Evolutionary conservation across 345 rosid species (phyloP), one percentile per base, ranked within the genome.

Genomic region (Populus davidiana): DNA sequence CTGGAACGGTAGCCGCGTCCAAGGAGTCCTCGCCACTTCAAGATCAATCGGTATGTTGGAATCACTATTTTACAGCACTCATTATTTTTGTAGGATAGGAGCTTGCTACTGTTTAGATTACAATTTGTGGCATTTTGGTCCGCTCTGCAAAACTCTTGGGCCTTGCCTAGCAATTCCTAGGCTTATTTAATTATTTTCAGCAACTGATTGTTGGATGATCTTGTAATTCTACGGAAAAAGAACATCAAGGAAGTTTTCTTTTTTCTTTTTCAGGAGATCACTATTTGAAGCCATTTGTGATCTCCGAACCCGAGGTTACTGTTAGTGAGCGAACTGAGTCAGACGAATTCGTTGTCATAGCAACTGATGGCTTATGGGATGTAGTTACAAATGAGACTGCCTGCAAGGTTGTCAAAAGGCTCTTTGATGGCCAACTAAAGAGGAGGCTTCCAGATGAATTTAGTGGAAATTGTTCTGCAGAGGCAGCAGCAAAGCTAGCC

Each of bases 301-400:
- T 68, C n/a, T 62, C 82, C 0, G 80, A 82, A 25, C 86, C 88
- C 0, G 85, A 85, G 67, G 86, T 85, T 14, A 81, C 72, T 6
- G 82, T 84, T 16, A 67, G 54, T 2, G 72, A 74, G 41, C 68
- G 82, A 11, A 77, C 44, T 1, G 79, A 77, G 63, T 39, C 36
- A 35, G 85, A 86, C 41, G 75, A 81, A 7, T 86, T 85, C 70
- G 61, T 84, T 4, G 63, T 82, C 29, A 79, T 82, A 16, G 87
- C 82, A 31, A 80, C 76, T 4, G 84, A 85, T 39, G 88, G 88
- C 0, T 76, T 85, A 31, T 88, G 89, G 91, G 87, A 86, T 44
- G 83, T 78, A 5, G n/a, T 86, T 43, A 54, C 87, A 0, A 85
- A 84, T 2, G 87, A 86, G 72, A 21, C 64, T 14, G 87, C 86